These are phyloP conservation scores for Cupressus sempervirens DNA, from an alignment of 75 land plant species.

Conservation along the genomic window DNA sequence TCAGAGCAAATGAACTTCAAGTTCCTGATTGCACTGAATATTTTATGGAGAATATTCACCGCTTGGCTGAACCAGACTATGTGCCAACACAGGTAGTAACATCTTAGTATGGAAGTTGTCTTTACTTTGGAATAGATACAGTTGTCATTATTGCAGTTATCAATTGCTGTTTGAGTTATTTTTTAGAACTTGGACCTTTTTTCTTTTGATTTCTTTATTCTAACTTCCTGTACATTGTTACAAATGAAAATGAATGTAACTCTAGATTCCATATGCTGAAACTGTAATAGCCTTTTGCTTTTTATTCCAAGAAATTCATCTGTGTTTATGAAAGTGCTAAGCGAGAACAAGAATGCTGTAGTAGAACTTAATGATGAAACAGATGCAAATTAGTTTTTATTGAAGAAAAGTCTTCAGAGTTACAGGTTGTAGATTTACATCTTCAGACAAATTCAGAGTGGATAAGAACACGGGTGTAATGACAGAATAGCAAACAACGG, in stretches of 20 bases:
- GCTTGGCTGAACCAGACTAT: slow-evolving; percentile 64
- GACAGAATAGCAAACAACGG: too few species aligned
- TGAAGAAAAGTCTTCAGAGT: not conserved
- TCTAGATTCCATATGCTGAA: not conserved
- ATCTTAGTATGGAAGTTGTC: not conserved
- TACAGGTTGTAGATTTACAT: not conserved
- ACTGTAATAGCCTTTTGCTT: not conserved
- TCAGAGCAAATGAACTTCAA: slow-evolving; percentile 73
- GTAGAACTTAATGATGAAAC: not conserved
- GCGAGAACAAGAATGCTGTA: not conserved
- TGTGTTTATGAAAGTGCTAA: not conserved
- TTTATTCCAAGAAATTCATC: not conserved
- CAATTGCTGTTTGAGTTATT: not conserved
- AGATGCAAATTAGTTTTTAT: not conserved
- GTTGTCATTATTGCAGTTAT: not conserved
- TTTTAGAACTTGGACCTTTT: not conserved
- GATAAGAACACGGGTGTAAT: not conserved
- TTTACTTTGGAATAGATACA: not conserved
- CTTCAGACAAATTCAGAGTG: not conserved
- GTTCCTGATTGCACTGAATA: slow-evolving; percentile 82
- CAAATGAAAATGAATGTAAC: not conserved
- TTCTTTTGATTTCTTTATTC: not conserved
- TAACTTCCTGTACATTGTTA: not conserved
- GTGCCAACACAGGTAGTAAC: slow-evolving; percentile 69
- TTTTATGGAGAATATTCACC: slow-evolving; percentile 72